Conservation (phyloP, 176 grass and related monocot genomes). For the Puya raimondii region DNA sequence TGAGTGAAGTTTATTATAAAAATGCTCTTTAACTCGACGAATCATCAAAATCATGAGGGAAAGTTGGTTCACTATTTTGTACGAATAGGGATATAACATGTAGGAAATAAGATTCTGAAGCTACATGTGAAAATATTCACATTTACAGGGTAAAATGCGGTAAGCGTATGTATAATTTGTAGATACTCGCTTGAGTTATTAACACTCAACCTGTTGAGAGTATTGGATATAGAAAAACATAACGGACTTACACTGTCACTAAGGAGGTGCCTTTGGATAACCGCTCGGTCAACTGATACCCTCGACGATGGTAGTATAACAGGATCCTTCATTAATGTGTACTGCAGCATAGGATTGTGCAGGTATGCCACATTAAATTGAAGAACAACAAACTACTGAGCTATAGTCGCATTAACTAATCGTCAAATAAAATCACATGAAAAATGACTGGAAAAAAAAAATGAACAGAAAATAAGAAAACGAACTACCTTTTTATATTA, state of each 20-base stretch:
- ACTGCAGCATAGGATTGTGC: conserved; percentile 35
- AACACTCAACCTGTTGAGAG: not conserved
- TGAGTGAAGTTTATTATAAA: not conserved
- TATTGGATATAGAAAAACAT: not conserved
- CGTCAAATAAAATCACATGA: not conserved
- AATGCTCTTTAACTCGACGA: not conserved
- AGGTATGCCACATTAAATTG: not conserved
- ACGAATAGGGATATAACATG: not conserved
- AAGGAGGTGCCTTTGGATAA: conserved; percentile 91
- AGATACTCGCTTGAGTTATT: no score
- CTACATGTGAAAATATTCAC: not conserved
- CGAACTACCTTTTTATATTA: not conserved
- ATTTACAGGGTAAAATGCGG: no score
- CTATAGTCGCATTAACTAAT: not conserved
- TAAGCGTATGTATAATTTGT: no score
- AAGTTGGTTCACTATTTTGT: not conserved
- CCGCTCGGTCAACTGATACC: conserved; percentile 62
- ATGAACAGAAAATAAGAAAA: not conserved
- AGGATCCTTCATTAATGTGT: conserved; percentile 93
- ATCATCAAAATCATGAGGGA: not conserved
- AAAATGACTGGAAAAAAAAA: not conserved
- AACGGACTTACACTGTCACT: conserved; percentile 63
- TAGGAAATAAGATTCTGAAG: not conserved
- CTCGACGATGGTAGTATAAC: conserved; percentile 85
- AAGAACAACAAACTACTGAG: not conserved